Conservation (phyloP, 768 basidiomycete genomes). For the Kondoa subrosea region DNA sequence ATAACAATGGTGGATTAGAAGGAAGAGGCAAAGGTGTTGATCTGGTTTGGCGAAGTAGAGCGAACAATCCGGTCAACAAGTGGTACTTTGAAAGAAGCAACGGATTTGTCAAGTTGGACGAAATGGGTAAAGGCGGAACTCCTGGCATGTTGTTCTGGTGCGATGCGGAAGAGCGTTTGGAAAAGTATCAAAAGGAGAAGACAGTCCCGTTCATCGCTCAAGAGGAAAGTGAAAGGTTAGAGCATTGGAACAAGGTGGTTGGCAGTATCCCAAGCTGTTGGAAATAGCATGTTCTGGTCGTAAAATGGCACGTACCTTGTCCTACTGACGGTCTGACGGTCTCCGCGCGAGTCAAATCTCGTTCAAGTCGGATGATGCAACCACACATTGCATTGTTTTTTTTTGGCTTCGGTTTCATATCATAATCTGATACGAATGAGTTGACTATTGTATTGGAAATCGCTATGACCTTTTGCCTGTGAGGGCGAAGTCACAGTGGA, state of each 20-base stretch:
- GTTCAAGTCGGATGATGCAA: too few relatives aligned
- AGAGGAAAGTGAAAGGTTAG: neutral
- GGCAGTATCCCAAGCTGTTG: neutral
- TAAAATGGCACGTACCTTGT: too few relatives aligned
- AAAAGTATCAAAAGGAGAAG: neutral
- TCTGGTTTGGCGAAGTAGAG: slow-evolving; percentile 83
- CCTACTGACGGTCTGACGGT: too few relatives aligned
- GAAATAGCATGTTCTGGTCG: too few relatives aligned
- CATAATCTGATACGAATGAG: too few relatives aligned
- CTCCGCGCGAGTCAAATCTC: too few relatives aligned
- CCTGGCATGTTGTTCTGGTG: slow-evolving; percentile 76
- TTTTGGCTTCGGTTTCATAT: too few relatives aligned
- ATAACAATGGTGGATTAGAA: slow-evolving; percentile 73
- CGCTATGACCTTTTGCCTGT: too few relatives aligned
- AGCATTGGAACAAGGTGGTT: slow-evolving; percentile 5
- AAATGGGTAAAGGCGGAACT: slow-evolving; percentile 32
- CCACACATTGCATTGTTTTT: too few relatives aligned
- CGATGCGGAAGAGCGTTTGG: slow-evolving; percentile 42
- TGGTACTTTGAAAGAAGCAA: slow-evolving; percentile 97
- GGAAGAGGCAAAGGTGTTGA: slow-evolving; percentile 82
- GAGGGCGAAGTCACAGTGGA: too few relatives aligned
- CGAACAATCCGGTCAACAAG: slow-evolving; percentile 91
- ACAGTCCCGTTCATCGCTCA: neutral
- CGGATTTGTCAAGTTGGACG: slow-evolving; percentile 58
- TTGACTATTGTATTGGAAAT: too few relatives aligned